Base-by-base conservation (phyloP, 78 protist genomes). In the Mastigamoeba balamuthi region DNA sequence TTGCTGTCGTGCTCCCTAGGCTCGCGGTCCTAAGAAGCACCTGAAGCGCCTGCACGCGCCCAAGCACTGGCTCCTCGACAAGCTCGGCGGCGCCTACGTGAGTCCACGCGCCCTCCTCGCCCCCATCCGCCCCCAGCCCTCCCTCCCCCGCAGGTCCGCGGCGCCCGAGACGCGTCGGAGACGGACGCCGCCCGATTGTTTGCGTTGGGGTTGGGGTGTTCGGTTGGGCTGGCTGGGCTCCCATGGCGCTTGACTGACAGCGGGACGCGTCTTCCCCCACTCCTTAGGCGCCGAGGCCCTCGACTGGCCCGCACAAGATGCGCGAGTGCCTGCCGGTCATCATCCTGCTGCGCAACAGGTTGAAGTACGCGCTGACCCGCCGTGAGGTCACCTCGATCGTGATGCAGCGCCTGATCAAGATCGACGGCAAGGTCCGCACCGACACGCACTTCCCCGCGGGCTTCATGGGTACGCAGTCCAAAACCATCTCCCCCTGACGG, bases 271-370 rank as follows among this genome's bases (percentile, higher is more conserved):
- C 17, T 17, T 48, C 33, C 73, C 23, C 75, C 48, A 2, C 8
- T 73, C 39, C 69, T 76, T 65, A 75, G 84, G 99, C 99, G 0
- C 98, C 99, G 38, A 67, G 89, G 40, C 98, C 98, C 36, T 69
- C 93, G 30, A 5, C 95, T 2, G 99, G 99, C 36, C 99, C 99
- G 67, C 99, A 97, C 98, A 97, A 97, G 94, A 65, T 78, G n/a
- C 87, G 98, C 35, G 99, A 98, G 85, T 96, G 97, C 85, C 71
- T 98, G 36, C 99, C 99, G 52, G 84, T 97, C 48, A 38, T 84
- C 33, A 9, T 97, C 42, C 41, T 97, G 77, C 70, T 98, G 72
- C 88, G 99, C 48, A 96, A 98, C 96, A 82, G 97, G 63, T 95
- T 98, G 52, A 91, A 94, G 92, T 97, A 95, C 72, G 99, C 99